A percentile compares a stretch with the other conserved stretches of the same genome.
Conservation (phyloP, 305 asterid genomes). For the Lippia alba region DNA sequence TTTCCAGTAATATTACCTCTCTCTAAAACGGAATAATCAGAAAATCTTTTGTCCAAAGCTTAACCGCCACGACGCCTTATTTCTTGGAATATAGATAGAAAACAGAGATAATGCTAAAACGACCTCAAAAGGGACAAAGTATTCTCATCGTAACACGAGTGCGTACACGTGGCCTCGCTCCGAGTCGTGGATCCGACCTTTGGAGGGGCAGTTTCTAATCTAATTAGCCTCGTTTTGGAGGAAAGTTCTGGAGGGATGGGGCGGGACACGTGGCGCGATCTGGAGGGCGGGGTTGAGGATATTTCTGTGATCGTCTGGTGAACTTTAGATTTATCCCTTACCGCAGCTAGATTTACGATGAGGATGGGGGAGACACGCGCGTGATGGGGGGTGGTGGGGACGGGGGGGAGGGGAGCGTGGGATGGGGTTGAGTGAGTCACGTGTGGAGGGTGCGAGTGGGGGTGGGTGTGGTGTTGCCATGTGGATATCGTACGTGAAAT, state of each 20-base stretch:
- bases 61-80: conserved; percentile 52
- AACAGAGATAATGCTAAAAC: conserved; percentile 38
- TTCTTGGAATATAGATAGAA: conserved; percentile 6
- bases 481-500: conserved; percentile 61
- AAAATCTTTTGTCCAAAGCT: conserved; percentile 32
- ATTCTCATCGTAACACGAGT: not conserved
- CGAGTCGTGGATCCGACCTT: conserved; percentile 47
- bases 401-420: not conserved
- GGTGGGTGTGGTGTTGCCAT: not conserved
- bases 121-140: conserved; percentile 35
- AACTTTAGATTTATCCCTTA: conserved; percentile 11
- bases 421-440: conserved; percentile 29
- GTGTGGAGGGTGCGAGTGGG: conserved; percentile 11
- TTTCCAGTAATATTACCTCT: too few relatives aligned
- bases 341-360: conserved; percentile 6
- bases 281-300: conserved; percentile 29
- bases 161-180: conserved; percentile 43
- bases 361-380: conserved; percentile 6
- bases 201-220: conserved; percentile 33
- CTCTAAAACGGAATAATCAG: conserved; percentile 24
- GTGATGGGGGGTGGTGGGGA: not conserved
- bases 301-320: conserved; percentile 22
- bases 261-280: conserved; percentile 42
- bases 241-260: conserved; percentile 31
- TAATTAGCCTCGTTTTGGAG: conserved; percentile 35